Conservation (phyloP, 2,329 filamentous ascomycete genomes). For the Fusarium sp. region DNA sequence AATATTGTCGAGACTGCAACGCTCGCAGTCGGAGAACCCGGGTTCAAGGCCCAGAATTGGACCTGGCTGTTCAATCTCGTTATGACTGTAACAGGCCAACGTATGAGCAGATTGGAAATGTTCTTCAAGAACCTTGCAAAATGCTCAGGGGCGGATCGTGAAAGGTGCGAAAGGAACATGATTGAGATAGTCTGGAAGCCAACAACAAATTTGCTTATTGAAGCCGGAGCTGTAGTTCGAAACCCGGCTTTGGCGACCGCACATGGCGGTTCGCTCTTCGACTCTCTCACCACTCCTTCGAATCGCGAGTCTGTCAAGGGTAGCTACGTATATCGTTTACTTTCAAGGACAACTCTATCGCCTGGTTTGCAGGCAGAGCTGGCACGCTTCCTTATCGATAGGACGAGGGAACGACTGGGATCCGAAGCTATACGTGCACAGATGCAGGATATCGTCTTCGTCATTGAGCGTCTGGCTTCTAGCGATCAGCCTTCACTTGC, state of each 20-base stretch:
- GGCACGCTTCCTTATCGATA: conserved; percentile 28
- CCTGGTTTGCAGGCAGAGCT: conserved; percentile 24
- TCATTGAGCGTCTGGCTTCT: conserved; percentile 35
- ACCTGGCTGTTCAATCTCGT: conserved; percentile 7
- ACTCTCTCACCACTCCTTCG: not conserved
- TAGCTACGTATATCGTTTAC: conserved; percentile 18
- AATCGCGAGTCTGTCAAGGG: not conserved
- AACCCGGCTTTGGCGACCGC: conserved; percentile 4
- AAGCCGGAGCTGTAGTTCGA: conserved; percentile 29
- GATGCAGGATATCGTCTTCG: conserved; percentile 19
- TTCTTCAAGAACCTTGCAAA: conserved; percentile 7
- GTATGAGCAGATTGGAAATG: not conserved
- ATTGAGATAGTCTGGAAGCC: conserved; percentile 43
- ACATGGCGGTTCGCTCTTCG: not conserved
- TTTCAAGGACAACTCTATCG: not conserved
- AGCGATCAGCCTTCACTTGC: conserved; percentile 45
- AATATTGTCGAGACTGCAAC: conserved; percentile 22
- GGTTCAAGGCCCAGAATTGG: conserved; percentile 12
- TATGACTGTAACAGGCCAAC: not conserved
- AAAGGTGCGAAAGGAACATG: conserved; percentile 1
- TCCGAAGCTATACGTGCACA: conserved; percentile 9
- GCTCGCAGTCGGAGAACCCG: conserved; percentile 19
- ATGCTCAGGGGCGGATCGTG: not conserved
- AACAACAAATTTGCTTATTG: conserved; percentile 40
- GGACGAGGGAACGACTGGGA: conserved; percentile 24